A percentile compares a stretch with the other conserved stretches of the same genome.
Conservation (phyloP, 345 rosid species). For the Citrus unshiu region DNA sequence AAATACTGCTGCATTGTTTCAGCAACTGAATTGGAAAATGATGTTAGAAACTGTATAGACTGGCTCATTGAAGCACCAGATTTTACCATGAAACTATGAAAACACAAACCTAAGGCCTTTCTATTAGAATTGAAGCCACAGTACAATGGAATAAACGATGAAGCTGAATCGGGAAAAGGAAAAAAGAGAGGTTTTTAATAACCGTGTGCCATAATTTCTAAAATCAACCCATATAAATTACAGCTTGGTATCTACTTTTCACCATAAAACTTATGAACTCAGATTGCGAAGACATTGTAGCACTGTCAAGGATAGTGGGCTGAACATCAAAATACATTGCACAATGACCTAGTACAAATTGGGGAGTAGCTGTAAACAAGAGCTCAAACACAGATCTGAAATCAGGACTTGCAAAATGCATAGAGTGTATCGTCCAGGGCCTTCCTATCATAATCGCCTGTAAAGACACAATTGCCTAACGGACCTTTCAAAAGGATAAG, state of each 20-base stretch:
- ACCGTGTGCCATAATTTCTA: not conserved
- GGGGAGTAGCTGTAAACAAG: not conserved
- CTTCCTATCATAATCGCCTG: conserved; percentile 82
- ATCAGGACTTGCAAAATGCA: conserved; percentile 62
- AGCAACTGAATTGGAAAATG: not conserved
- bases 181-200: too few relatives aligned
- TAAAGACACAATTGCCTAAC: conserved; percentile 86
- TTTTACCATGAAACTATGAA: not conserved
- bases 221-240: not conserved
- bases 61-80: not conserved
- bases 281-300: not conserved
- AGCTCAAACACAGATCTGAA: not conserved
- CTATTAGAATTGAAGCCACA: not conserved
- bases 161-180: not conserved
- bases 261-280: not conserved
- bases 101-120: not conserved
- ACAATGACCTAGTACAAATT: not conserved
- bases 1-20: not conserved
- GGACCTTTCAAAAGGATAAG: conserved; percentile 94
- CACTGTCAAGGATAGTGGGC: not conserved
- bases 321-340: not conserved
- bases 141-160: not conserved
- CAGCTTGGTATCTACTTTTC: not conserved
- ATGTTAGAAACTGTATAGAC: not conserved
- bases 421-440: conserved; percentile 81